Evolutionary conservation across 306 rosid species (phyloP), one percentile per base, ranked within the genome.

Genomic region (Glycine tomentella): DNA sequence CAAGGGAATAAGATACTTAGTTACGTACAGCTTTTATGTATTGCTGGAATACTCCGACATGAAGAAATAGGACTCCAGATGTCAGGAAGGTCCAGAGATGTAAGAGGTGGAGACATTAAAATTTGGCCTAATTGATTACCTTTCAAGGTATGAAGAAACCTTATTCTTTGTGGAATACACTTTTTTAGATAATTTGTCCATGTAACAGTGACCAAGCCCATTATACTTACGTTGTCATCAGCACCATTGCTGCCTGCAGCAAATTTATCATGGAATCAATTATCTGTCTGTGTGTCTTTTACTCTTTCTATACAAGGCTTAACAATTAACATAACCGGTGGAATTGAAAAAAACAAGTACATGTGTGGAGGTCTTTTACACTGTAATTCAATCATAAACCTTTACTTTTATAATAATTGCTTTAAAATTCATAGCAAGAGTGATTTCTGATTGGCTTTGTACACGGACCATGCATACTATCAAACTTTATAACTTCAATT

Each of bases 61-160:
- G 70, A 49, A 50, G 83, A 71, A 75, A 74, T 73, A 48, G 93
- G 75, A 78, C 82, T 72, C 98, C 98, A 94, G 81, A 79, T 72
- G 48, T 92, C 97, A 51, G 94, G 94, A 70, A 91, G 69, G 87
- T 94, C 98, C 49, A 92, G 50, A 81, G 97, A 90, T 59, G 80
- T 81, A 25, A 94, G 97, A 84, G 93, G 75, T 36, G 97, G 97
- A 81, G 97, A 92, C 83, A 90, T 33, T 51, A 92, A 69, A 83
- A 86, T 89, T 82, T 82, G 82, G 75, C 46, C 78, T 64, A 67
- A 34, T 76, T 79, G 84, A 33, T 62, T 68, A 16, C 48, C 66
- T 74, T 46, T 52, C 67, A 74, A 80, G 56, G 84, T 82, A 73
- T 82, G 83, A 57, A 85, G 76, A 57, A 82, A 44, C 89, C 91